A percentile compares a stretch with the other conserved stretches of the same genome.
phyloP scores from a whole-genome alignment of 805 yeast species.

The Candida ascalaphidarum region DNA sequence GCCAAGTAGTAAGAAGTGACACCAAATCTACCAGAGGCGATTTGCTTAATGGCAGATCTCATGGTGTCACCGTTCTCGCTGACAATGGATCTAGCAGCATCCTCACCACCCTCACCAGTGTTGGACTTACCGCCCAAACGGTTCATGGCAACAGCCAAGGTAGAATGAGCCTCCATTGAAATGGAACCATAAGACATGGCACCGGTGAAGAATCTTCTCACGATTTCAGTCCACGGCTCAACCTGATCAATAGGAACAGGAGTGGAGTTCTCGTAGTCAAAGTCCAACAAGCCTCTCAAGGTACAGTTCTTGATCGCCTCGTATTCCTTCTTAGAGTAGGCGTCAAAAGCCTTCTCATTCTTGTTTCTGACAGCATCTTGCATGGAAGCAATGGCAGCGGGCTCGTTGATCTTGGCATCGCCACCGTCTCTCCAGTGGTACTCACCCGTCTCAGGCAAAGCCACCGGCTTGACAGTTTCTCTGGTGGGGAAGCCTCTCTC shows the following conservation, averaged over 20 bases:
- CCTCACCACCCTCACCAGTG: constrained; percentile 99
- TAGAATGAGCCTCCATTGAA: constrained; percentile 97
- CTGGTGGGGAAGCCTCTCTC: constrained; percentile 86
- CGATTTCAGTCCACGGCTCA: constrained; percentile 99
- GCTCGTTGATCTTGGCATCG: constrained; percentile 90
- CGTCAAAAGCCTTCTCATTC: constrained; percentile 87
- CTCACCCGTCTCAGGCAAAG: constrained; percentile 91
- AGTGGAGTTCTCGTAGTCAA: constrained; percentile 63
- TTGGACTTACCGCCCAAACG: constrained; percentile 95
- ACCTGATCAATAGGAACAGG: constrained; percentile 95
- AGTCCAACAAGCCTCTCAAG: constrained; percentile 85
- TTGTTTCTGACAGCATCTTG: constrained; percentile 98
- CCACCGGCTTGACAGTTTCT: constrained; percentile 57
- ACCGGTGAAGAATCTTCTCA: constrained; percentile 95
- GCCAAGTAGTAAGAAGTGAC: constrained; percentile 91
- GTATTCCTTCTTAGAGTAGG: constrained; percentile 80
- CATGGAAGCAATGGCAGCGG: constrained; percentile 86
- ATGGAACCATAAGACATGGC: constrained; percentile 99
- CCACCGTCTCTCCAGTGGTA: constrained; percentile 99
- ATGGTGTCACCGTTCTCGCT: constrained; percentile 89
- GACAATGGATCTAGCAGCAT: constrained; percentile 77
- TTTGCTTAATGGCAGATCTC: constrained; percentile 98
- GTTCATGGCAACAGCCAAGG: constrained; percentile 97
- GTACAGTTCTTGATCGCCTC: constrained; percentile 93
- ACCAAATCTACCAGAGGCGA: constrained; percentile 97